Conservation (phyloP, 805 yeast genomes). For the Ascoidea asiatica region DNA sequence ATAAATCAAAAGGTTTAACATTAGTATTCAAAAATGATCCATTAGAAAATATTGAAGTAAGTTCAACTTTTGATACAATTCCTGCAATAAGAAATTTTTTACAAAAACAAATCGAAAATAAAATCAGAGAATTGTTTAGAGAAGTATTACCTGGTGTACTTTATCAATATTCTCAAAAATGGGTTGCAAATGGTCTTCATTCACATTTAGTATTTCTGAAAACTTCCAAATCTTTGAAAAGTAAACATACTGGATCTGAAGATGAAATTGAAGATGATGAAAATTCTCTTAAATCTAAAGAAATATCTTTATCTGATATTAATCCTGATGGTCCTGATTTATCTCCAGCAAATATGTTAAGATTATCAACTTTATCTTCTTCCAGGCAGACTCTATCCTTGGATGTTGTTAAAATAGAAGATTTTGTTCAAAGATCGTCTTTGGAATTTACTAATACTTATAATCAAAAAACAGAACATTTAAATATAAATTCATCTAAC, state of each 20-base stretch:
- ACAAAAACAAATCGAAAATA: conserved; percentile 72
- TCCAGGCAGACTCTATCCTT: conserved; percentile 76
- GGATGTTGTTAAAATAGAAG: conserved; percentile 42
- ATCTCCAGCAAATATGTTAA: conserved; percentile 52
- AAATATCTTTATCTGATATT: conserved; percentile 32
- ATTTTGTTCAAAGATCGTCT: conserved; percentile 44
- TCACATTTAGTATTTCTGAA: conserved; percentile 8
- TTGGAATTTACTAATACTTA: conserved; percentile 27
- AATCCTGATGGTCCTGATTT: conserved; percentile 49
- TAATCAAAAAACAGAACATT: conserved; percentile 20
- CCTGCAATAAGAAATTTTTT: conserved; percentile 73
- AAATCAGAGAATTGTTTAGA: conserved; percentile 66
- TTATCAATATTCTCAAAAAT: conserved; percentile 61
- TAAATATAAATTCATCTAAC: not conserved
- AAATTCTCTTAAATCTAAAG: conserved; percentile 14
- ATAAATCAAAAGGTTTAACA: conserved; percentile 71
- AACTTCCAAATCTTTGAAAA: conserved; percentile 1
- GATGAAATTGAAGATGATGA: conserved; percentile 13
- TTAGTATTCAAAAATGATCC: conserved; percentile 86
- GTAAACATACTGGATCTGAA: conserved; percentile 11
- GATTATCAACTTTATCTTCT: conserved; percentile 53
- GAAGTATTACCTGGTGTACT: conserved; percentile 75
- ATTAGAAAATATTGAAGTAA: conserved; percentile 65
- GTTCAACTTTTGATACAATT: conserved; percentile 77
- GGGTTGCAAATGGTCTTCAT: conserved; percentile 28